Percentiles rank a stretch among this genome's conserved stretches.
These are phyloP conservation scores for Psilocybe cubensis DNA, from an alignment of 768 basidiomycete genomes.

Conservation along the genomic window DNA sequence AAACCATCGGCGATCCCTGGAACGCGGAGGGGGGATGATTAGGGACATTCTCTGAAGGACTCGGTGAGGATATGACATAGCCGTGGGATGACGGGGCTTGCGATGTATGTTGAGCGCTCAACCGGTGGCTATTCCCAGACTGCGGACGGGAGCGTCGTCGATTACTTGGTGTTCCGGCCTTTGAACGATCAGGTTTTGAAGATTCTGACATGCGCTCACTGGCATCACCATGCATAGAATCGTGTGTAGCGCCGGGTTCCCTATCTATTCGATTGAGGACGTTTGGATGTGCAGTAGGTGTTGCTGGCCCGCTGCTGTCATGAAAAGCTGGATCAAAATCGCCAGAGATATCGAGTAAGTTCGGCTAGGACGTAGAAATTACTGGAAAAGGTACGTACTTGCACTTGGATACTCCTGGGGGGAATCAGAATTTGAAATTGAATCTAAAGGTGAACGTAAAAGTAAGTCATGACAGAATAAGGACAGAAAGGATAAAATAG, in stretches of 20 bases:
- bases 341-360: conserved; percentile 1
- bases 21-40: conserved; percentile 21
- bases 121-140: conserved; percentile 16
- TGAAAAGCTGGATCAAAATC: conserved; percentile 26
- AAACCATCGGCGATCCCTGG: conserved; percentile 27
- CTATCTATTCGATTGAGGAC: conserved; percentile 6
- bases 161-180: conserved; percentile 20
- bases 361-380: conserved; percentile 22
- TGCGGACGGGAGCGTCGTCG: conserved; percentile 27
- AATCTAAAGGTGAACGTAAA: neutral
- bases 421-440: neutral
- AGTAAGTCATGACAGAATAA: neutral
- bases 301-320: conserved; percentile 22
- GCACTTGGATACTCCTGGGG: neutral
- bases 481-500: neutral
- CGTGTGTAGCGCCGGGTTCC: conserved; percentile 18
- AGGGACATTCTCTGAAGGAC: conserved; percentile 23
- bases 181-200: conserved; percentile 26
- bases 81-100: conserved; percentile 19
- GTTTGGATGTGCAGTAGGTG: conserved; percentile 19
- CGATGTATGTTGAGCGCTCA: conserved; percentile 14
- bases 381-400: conserved; percentile 18
- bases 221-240: conserved; percentile 29
- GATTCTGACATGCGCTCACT: conserved; percentile 27
- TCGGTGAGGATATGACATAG: conserved; percentile 10